Evolutionary conservation across 345 rosid genomes (phyloP).

Genomic region (Eucalyptus regnans): DNA sequence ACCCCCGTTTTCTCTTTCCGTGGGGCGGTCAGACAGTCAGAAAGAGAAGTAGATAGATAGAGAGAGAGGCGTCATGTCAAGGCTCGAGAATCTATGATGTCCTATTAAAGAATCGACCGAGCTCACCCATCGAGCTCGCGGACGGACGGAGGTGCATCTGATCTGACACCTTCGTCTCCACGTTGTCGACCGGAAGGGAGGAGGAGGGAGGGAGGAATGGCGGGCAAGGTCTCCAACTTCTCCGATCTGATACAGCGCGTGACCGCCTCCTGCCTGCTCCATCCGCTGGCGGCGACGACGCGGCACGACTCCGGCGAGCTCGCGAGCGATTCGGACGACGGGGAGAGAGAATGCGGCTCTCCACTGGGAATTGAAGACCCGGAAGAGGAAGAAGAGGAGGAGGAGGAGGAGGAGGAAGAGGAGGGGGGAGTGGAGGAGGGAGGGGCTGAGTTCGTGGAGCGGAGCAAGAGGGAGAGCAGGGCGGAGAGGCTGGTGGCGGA

Average conservation of each 20-base stretch:
- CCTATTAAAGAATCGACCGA: not conserved
- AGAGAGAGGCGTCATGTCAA: not conserved
- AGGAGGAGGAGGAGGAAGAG: constrained; percentile 2
- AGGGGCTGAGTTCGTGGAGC: not conserved
- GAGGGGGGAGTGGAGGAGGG: constrained; percentile 4
- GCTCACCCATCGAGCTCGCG: not conserved
- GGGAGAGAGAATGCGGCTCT: not conserved
- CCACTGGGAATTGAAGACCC: not conserved
- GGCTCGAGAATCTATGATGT: not conserved
- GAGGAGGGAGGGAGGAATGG: constrained; percentile 2
- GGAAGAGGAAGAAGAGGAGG: constrained; percentile 1
- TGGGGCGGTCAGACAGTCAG: not conserved
- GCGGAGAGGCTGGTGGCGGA: constrained; percentile 20
- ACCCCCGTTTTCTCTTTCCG: not conserved
- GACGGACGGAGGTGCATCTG: not conserved
- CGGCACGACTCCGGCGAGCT: constrained; percentile 27
- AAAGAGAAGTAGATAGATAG: not conserved
- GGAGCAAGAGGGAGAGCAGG: not conserved
- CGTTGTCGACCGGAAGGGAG: not conserved
- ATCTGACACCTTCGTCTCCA: not conserved
- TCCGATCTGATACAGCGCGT: constrained; percentile 85
- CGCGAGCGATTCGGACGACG: constrained; percentile 10
- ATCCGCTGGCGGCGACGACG: constrained; percentile 53
- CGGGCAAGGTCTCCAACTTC: constrained; percentile 58
- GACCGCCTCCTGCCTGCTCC: constrained; percentile 79